phyloP scores from a whole-genome alignment of 495 filamentous ascomycete genomes.

The Cetradonia linearis region DNA sequence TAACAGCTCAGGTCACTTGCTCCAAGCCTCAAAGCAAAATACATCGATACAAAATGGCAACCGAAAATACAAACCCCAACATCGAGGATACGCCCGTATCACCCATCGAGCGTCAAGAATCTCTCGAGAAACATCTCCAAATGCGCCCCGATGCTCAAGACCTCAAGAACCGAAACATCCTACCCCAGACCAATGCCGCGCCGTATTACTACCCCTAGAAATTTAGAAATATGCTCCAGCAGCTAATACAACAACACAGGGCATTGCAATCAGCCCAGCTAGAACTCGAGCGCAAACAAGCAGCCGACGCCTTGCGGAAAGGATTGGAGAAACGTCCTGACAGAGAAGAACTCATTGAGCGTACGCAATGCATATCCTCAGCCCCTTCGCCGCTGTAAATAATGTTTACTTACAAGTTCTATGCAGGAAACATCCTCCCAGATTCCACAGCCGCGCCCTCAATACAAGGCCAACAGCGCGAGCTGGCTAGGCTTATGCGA shows the following conservation, averaged over 20 bases:
- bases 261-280: conserved; percentile 50
- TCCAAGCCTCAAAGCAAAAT: neutral
- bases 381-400: no score
- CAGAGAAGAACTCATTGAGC: conserved; percentile 58
- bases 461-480: conserved; percentile 64
- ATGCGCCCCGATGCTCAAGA: conserved; percentile 71
- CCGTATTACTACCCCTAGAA: conserved; percentile 45
- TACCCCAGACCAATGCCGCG: conserved; percentile 60
- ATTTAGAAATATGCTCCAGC: neutral
- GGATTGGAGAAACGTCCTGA: conserved; percentile 55
- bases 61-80: conserved; percentile 25
- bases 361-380: conserved; percentile 36
- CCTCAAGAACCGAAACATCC: conserved; percentile 63
- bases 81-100: conserved; percentile 56
- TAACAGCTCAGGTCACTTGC: neutral
- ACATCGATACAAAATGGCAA: conserved; percentile 29
- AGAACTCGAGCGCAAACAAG: conserved; percentile 56
- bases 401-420: neutral
- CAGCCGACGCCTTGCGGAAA: conserved; percentile 56
- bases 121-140: conserved; percentile 77
- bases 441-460: conserved; percentile 63
- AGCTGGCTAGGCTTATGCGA: conserved; percentile 77
- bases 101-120: conserved; percentile 69
- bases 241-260: conserved; percentile 28
- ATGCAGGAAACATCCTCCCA: conserved; percentile 70